These are phyloP conservation scores for Fallopia convolvulus DNA, from an alignment of 148 eudicot species.

Conservation along the genomic window DNA sequence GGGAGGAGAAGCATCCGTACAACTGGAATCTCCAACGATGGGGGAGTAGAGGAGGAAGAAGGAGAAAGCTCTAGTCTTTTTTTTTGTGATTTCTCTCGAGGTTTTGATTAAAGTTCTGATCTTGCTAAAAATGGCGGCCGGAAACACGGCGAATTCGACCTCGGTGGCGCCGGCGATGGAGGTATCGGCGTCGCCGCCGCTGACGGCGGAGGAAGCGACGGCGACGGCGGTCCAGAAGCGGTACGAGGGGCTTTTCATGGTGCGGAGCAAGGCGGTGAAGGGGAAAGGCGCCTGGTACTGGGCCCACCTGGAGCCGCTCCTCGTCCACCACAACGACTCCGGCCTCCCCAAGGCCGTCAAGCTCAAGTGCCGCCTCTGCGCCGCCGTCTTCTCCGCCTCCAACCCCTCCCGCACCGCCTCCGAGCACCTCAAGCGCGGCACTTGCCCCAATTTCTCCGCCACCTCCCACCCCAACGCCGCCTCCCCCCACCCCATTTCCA, in stretches of 20 bases:
- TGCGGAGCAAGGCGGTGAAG: constrained; percentile 67
- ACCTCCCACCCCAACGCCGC: neutral
- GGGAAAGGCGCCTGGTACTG: constrained; percentile 99
- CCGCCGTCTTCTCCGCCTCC: constrained; percentile 68
- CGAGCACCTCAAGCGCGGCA: constrained; percentile 79
- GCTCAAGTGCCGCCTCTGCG: constrained; percentile 64
- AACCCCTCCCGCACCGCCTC: constrained; percentile 94
- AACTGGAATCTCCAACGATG: neutral
- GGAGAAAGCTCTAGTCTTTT: neutral
- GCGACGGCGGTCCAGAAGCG: constrained; percentile 58
- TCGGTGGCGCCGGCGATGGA: neutral
- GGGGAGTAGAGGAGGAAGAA: neutral
- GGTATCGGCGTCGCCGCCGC: constrained; percentile 13
- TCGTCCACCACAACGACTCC: constrained; percentile 53
- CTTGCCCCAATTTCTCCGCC: constrained; percentile 71
- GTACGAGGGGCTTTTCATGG: constrained; percentile 60
- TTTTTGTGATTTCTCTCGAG: neutral
- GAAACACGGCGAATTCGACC: neutral
- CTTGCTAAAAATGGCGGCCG: constrained; percentile 2
- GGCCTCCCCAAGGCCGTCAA: constrained; percentile 72
- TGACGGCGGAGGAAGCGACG: constrained; percentile 47
- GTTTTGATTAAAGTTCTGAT: neutral
- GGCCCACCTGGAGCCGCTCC: constrained; percentile 72
- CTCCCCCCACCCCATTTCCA: constrained; percentile 34
- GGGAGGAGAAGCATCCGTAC: neutral